Conservation (phyloP, 2,329 filamentous ascomycete species). For the Juglanconis juglandina region DNA sequence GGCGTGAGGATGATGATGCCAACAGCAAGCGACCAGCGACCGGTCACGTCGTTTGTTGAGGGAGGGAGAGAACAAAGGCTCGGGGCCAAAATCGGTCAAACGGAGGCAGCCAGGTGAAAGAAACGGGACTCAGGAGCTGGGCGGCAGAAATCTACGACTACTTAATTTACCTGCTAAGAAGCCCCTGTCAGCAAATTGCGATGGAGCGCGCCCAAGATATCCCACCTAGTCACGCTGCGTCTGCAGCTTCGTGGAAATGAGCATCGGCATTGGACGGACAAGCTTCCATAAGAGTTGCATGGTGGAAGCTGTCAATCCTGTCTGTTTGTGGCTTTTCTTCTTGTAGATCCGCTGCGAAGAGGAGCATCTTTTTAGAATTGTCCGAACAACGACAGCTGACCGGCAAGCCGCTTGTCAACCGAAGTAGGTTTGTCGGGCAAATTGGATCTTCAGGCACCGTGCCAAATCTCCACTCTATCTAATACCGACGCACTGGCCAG, state of each 20-base stretch:
- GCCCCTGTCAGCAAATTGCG: slow-evolving; percentile 17
- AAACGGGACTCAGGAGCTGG: neutral
- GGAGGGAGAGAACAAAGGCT: neutral
- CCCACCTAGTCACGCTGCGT: neutral
- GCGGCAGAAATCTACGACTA: neutral
- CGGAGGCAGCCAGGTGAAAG: slow-evolving; percentile 1
- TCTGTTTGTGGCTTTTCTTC: neutral
- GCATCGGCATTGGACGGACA: slow-evolving; percentile 13
- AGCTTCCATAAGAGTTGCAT: neutral
- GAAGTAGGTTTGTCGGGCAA: neutral
- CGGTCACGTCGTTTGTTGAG: neutral
- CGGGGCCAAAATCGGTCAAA: neutral
- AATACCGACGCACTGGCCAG: neutral
- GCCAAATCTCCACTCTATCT: neutral
- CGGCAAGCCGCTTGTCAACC: neutral
- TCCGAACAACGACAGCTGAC: neutral
- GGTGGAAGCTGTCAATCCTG: neutral
- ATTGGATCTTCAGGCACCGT: slow-evolving; percentile 1
- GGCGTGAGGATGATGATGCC: neutral
- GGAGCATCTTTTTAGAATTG: neutral
- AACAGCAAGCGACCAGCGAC: neutral
- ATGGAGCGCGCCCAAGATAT: slow-evolving; percentile 5
- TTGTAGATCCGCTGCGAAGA: neutral
- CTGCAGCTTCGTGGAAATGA: slow-evolving; percentile 8
- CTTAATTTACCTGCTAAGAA: slow-evolving; percentile 1